A percentile compares a stretch with the other conserved stretches of the same genome.
Evolutionary conservation across 495 filamentous ascomycete species (phyloP).

Genomic region (Pyronema domesticum): DNA sequence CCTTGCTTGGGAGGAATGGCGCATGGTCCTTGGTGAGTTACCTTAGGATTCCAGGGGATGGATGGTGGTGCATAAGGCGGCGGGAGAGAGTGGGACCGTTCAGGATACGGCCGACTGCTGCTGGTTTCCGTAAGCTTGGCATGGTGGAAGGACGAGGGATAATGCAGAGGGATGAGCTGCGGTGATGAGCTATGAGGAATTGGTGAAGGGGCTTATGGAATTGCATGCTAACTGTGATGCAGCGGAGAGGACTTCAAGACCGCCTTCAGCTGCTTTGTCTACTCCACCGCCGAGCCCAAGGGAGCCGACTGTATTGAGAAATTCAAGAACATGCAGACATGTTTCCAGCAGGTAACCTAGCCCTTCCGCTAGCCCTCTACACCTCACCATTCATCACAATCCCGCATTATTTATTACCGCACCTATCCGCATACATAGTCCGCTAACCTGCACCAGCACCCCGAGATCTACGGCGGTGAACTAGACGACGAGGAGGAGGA

Average conservation of each 20-base stretch:
- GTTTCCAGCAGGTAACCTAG: constrained; percentile 40
- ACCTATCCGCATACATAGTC: too few relatives aligned
- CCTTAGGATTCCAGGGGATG: not conserved
- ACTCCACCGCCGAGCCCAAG: constrained; percentile 87
- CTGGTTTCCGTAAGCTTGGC: too few relatives aligned
- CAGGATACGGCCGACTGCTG: too few relatives aligned
- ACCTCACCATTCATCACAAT: not conserved
- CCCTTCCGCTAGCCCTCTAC: too few relatives aligned
- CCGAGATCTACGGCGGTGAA: constrained; percentile 83
- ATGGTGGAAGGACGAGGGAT: too few relatives aligned
- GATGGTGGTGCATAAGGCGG: too few relatives aligned
- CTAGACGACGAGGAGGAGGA: constrained; percentile 64
- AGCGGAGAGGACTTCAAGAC: constrained; percentile 74
- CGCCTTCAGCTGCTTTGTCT: constrained; percentile 96
- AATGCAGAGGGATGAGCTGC: too few relatives aligned
- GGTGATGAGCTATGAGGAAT: too few relatives aligned
- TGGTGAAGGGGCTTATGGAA: too few relatives aligned
- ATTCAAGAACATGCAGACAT: constrained; percentile 97
- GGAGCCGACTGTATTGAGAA: constrained; percentile 96
- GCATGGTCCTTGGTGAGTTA: constrained; percentile 54
- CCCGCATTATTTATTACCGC: too few relatives aligned
- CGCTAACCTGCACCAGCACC: constrained; percentile 34
- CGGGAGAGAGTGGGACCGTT: too few relatives aligned
- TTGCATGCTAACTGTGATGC: not conserved
- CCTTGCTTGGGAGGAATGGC: constrained; percentile 97